Evolutionary conservation across 306 rosid genomes (phyloP).

Genomic region (Prosopis cineraria): DNA sequence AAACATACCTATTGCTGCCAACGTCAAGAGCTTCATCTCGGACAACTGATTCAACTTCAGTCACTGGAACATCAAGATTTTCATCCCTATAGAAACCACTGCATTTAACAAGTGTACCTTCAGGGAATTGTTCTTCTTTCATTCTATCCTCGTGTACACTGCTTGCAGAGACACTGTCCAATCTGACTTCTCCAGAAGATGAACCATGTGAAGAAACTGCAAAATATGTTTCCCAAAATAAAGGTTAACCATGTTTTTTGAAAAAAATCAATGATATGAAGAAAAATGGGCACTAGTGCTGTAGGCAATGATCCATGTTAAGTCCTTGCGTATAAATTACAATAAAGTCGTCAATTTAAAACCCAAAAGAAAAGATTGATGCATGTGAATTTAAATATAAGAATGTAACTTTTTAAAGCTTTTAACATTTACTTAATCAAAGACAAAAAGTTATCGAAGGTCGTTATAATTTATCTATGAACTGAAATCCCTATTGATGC

Average conservation of each 20-base stretch:
- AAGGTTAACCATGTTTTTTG: constrained; percentile 11
- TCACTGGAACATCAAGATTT: constrained; percentile 38
- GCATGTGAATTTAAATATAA: constrained; percentile 11
- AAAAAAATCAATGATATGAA: neutral
- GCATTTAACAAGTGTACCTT: constrained; percentile 42
- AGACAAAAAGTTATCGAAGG: neutral
- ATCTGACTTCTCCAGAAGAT: constrained; percentile 51
- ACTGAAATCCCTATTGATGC: neutral
- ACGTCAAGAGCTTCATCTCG: constrained; percentile 32
- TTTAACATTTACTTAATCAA: neutral
- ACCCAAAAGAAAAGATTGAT: constrained; percentile 14
- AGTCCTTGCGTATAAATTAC: constrained; percentile 2
- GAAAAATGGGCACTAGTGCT: neutral
- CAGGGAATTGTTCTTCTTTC: constrained; percentile 35
- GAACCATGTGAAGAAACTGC: constrained; percentile 46
- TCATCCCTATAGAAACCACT: constrained; percentile 41
- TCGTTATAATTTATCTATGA: neutral
- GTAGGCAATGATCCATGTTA: neutral
- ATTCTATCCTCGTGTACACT: constrained; percentile 41
- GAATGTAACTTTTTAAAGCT: neutral
- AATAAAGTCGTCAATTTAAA: constrained; percentile 1
- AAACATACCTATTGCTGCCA: constrained; percentile 46
- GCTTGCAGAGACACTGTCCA: constrained; percentile 29
- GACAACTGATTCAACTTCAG: constrained; percentile 42
- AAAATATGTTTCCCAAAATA: constrained; percentile 25